These are phyloP conservation scores for Salix purpurea DNA, from an alignment of 345 rosid species.

Conservation along the genomic window DNA sequence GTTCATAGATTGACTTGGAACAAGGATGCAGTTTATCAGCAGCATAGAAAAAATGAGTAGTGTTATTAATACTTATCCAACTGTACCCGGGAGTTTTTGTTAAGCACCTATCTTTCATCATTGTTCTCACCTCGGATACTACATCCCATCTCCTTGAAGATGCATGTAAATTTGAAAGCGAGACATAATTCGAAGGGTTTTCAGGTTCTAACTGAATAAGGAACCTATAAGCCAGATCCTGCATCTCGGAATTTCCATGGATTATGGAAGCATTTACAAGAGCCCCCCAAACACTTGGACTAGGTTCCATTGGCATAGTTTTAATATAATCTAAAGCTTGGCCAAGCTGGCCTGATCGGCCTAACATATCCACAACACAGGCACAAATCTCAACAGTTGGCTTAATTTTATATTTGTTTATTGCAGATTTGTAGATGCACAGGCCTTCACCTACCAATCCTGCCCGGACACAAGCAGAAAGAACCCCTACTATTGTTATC, in stretches of 20 bases:
- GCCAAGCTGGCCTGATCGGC: slow-evolving; percentile 52
- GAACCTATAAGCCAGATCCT: slow-evolving; percentile 48
- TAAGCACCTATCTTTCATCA: slow-evolving; percentile 53
- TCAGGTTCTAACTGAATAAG: slow-evolving; percentile 59
- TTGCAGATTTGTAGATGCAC: slow-evolving; percentile 31
- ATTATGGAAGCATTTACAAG: slow-evolving; percentile 52
- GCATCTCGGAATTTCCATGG: slow-evolving; percentile 58
- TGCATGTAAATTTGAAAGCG: slow-evolving; percentile 58
- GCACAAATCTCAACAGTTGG: slow-evolving; percentile 60
- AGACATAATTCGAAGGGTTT: slow-evolving; percentile 58
- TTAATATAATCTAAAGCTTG: slow-evolving; percentile 48
- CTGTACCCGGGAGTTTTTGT: slow-evolving; percentile 70
- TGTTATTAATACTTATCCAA: slow-evolving; percentile 51
- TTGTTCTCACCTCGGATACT: slow-evolving; percentile 55
- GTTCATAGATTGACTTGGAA: slow-evolving; percentile 40
- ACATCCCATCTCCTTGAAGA: slow-evolving; percentile 54
- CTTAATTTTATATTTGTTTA: slow-evolving; percentile 36
- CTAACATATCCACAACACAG: slow-evolving; percentile 61
- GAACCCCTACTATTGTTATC: slow-evolving; percentile 51
- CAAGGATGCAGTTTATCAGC: slow-evolving; percentile 51
- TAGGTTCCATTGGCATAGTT: slow-evolving; percentile 51
- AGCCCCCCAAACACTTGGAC: slow-evolving; percentile 72
- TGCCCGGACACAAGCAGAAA: slow-evolving; percentile 60
- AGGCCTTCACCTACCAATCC: slow-evolving; percentile 56
- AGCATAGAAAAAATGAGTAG: slow-evolving; percentile 47